phyloP scores from a whole-genome alignment of 164 flowering plant species.

The Malania oleifera region DNA sequence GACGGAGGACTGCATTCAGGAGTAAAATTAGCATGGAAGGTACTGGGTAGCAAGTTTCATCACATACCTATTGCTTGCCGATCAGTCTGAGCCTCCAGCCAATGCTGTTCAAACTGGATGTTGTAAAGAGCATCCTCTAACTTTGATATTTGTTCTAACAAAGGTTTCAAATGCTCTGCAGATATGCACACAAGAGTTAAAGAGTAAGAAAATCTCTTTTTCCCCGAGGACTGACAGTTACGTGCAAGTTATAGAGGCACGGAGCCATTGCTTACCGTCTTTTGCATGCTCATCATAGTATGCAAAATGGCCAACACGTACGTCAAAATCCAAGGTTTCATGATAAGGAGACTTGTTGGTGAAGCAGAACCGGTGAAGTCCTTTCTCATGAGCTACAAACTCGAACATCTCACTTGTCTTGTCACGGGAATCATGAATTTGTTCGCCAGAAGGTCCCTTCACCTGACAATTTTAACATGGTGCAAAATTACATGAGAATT shows the following conservation, averaged over 20 bases:
- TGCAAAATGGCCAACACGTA: constrained; percentile 49
- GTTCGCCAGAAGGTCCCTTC: constrained; percentile 2
- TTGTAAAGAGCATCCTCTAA: constrained; percentile 88
- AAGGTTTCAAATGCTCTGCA: constrained; percentile 88
- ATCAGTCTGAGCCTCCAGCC: constrained; percentile 98
- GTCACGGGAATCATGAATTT: constrained; percentile 6
- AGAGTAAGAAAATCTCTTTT: neutral
- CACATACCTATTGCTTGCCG: constrained; percentile 76
- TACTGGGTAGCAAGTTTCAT: neutral
- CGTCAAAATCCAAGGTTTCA: constrained; percentile 59
- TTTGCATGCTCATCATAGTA: constrained; percentile 59
- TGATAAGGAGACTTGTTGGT: constrained; percentile 60
- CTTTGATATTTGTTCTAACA: constrained; percentile 77
- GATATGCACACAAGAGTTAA: constrained; percentile 1
- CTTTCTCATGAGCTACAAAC: constrained; percentile 6
- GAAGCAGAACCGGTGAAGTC: constrained; percentile 4
- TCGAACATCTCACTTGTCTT: neutral
- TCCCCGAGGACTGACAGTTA: too few relatives aligned
- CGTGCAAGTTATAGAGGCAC: neutral
- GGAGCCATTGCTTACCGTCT: constrained; percentile 38
- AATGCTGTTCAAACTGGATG: constrained; percentile 94
- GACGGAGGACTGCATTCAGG: too few relatives aligned
- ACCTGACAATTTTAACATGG: neutral
- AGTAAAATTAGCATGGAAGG: neutral
- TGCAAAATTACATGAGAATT: too few relatives aligned